Evolutionary conservation across 139 green algal genomes (phyloP).

Genomic region (Trebouxia sp.): DNA sequence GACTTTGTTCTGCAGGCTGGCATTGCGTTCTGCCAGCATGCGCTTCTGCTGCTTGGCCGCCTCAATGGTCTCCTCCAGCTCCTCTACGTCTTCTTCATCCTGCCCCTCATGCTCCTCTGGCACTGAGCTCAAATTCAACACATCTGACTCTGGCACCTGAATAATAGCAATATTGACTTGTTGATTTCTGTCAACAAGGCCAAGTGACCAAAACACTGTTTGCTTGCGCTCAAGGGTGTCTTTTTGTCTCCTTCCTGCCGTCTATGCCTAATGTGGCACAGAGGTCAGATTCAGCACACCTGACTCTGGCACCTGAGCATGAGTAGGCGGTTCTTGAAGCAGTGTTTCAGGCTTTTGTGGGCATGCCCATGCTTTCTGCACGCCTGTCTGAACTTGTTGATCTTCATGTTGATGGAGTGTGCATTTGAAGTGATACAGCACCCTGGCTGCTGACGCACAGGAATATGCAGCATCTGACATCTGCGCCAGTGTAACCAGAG

Average conservation of each 20-base stretch:
- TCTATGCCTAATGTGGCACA: background rate
- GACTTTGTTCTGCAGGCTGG: slow-evolving; percentile 23
- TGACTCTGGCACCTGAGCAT: background rate
- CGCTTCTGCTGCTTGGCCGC: background rate
- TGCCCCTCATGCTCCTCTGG: slow-evolving; percentile 4
- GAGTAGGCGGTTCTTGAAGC: background rate
- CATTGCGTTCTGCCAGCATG: slow-evolving; percentile 19
- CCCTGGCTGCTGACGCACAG: too few species aligned
- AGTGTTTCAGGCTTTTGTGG: too few species aligned
- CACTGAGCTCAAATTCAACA: background rate
- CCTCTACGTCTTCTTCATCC: slow-evolving; percentile 12
- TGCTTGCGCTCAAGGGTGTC: background rate
- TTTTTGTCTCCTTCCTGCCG: background rate
- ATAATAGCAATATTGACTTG: background rate
- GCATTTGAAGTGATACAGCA: too few species aligned
- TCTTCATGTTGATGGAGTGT: too few species aligned
- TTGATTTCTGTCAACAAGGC: too few species aligned
- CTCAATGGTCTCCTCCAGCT: slow-evolving; percentile 23
- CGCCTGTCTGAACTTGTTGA: too few species aligned
- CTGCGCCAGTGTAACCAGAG: background rate
- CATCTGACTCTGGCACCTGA: background rate
- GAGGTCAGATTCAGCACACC: background rate
- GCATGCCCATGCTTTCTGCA: background rate
- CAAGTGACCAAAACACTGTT: too few species aligned
- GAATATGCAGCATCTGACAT: background rate